phyloP scores from a whole-genome alignment of 2,329 filamentous ascomycete species.

The Fusarium udum region DNA sequence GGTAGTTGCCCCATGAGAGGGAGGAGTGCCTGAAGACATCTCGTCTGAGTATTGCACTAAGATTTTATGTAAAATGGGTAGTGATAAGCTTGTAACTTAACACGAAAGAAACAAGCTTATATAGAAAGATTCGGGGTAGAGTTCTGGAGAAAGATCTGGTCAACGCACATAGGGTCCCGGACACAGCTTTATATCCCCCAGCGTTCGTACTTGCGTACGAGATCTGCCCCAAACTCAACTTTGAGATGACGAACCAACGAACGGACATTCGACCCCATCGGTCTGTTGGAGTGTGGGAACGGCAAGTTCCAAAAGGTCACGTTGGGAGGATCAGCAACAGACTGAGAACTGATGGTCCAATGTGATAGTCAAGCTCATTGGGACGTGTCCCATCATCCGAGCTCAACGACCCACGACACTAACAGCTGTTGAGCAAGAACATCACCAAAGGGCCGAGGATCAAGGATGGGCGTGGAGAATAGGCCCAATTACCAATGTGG shows the following conservation, averaged over 20 bases:
- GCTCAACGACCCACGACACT: constrained; percentile 26
- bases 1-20: constrained; percentile 38
- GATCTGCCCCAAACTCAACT: constrained; percentile 27
- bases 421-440: constrained; percentile 23
- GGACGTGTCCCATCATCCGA: constrained; percentile 11
- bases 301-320: constrained; percentile 4
- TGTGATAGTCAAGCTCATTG: neutral
- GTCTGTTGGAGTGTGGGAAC: constrained; percentile 8
- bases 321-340: constrained; percentile 17
- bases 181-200: constrained; percentile 20
- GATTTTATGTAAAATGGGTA: neutral
- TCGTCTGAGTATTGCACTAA: neutral
- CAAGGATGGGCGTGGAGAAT: constrained; percentile 13
- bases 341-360: constrained; percentile 11
- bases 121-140: neutral
- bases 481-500: constrained; percentile 11
- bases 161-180: constrained; percentile 11
- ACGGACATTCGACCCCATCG: constrained; percentile 12
- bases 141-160: constrained; percentile 3
- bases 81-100: neutral
- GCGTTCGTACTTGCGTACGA: constrained; percentile 2
- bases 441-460: constrained; percentile 24
- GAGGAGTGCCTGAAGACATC: constrained; percentile 36
- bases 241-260: constrained; percentile 17
- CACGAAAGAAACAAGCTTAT: neutral